Base-by-base conservation (phyloP, 2,329 filamentous ascomycete genomes). In the Aaosphaeria pasadenensis region DNA sequence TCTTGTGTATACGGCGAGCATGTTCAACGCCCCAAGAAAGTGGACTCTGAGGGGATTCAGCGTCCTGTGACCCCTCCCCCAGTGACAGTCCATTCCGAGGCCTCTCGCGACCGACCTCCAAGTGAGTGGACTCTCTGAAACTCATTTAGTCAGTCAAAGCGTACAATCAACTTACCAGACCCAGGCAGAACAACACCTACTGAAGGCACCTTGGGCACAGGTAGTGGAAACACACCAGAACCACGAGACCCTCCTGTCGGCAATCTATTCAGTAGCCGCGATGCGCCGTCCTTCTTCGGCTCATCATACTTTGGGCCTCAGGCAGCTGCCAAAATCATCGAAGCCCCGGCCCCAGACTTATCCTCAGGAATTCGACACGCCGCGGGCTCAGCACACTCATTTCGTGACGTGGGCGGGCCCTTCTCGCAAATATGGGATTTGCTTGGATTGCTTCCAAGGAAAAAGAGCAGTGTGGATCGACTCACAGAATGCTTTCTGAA, bases 381-480 rank as follows among this genome's bases (percentile, higher is more conserved):
- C 9, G 53, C 53, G 2, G 52, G 47, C 35, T 58, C 49, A 40
- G 49, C 53, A 32, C 58, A 58, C 39, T 64, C 60, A 24, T 68
- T 58, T 49, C 59, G 52, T 42, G 60, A 57, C 40, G 62, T 62
- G 42, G 59, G 53, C 33, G 64, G 58, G 5, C 63, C 54, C 5
- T 59, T 65, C 51, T 71, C 67, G 3, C 71, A 72, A 39, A 67
- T 73, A 9, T 74, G 72, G 72, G 72, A 74, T 42, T 53, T 74
- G 1, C 56, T 74, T 4, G 72, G 72, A 0, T 50, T 67, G 1
- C 50, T 74, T 5, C 72, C 72, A 1, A 63, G 71, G 1, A 66
- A 65, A 31, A 72, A 71, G 50, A 54, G 63, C 1, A 65, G 63
- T 0, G 71, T 71, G 1, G 71, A 73, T 39, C 56, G 63, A 4